Evolutionary conservation across 352 stramenopile species (phyloP), one percentile per base, ranked within the genome.

Genomic region (Pythium sukuiense): DNA sequence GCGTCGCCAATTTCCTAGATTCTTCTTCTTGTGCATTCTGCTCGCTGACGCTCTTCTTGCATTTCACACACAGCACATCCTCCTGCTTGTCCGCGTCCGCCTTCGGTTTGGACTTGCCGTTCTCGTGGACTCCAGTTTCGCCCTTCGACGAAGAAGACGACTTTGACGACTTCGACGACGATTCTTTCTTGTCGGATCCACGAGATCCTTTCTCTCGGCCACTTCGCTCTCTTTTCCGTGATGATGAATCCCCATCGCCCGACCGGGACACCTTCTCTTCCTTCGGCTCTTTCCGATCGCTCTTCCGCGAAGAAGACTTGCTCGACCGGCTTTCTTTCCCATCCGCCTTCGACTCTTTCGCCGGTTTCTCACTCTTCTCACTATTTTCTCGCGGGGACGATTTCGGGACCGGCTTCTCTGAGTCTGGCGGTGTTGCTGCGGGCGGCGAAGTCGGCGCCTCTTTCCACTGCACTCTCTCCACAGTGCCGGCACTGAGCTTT

Each of bases 401-500:
- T 55, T 72, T 72, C 32, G 65, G 65, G 5, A 63, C 56, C 43
- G 65, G 77, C 63, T 70, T 79, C 52, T 64, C 59, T n/a, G 57
- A 61, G 39, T 60, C 54, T 13, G 65, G 59, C 3, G 58, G 45
- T 16, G 65, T 56, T 2, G 45, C 33, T 4, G 59, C 35, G 0
- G 65, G 50, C 0, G 69, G 55, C 20, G 53, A 56, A 61, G 79
- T 76, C 68, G 74, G 73, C 57, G 78, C 74, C 73, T 90, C 79
- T 60, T 89, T 92, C 85, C 79, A 93, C 64, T 68, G 76, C 37
- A 96, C 80, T n/a, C 87, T 83, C 65, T 93, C 84, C 37, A 94
- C 80, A 32, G 76, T 74, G 35, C 84, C 83, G 12, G 69, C 58
- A 13, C 74, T 79, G 35, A 96, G 80, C 61, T 85, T 82, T 52